Conservation (phyloP, 495 filamentous ascomycete genomes). For the Podospora anserina region DNA sequence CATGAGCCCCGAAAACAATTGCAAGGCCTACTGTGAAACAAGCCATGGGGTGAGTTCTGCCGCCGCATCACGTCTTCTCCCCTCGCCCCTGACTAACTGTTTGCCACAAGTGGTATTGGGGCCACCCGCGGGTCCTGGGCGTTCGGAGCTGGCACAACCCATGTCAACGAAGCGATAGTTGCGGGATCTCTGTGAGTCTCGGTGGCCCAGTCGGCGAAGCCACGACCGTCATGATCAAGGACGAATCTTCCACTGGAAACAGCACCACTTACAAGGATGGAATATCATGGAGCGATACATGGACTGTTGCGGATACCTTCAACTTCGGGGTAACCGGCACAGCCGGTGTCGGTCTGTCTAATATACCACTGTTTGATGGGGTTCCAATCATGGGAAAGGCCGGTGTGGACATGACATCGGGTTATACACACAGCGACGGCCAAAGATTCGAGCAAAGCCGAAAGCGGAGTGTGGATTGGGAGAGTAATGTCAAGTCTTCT, state of each 20-base stretch:
- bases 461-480: background rate
- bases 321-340: background rate
- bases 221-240: background rate
- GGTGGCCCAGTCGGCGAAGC: background rate
- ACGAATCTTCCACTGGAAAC: background rate
- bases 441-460: background rate
- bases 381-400: background rate
- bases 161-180: background rate
- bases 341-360: background rate
- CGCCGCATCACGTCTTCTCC: too few relatives aligned
- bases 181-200: background rate
- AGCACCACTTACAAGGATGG: background rate
- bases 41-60: background rate
- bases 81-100: background rate
- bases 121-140: background rate
- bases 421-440: background rate
- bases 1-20: background rate
- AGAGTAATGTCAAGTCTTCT: background rate
- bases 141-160: background rate
- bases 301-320: background rate
- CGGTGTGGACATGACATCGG: background rate
- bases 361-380: background rate
- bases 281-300: background rate
- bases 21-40: background rate
- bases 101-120: background rate